Conservation (phyloP, 805 yeast genomes). For the Ogataea philodendri region DNA sequence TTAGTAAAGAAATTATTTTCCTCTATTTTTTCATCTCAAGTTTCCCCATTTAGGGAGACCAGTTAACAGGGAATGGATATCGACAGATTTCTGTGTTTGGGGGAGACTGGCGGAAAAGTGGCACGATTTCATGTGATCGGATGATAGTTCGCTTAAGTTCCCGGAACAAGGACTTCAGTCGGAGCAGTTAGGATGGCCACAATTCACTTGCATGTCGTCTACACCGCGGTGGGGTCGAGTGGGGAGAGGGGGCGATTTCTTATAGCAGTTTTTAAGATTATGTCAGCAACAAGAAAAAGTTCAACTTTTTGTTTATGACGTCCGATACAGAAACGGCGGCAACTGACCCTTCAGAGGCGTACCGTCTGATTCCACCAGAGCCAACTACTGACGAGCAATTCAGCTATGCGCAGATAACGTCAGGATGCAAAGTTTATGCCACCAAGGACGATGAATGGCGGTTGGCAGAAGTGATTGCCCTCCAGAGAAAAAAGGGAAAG, state of each 20-base stretch:
- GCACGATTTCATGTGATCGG: too few relatives aligned
- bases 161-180: too few relatives aligned
- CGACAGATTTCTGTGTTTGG: conserved; percentile 9
- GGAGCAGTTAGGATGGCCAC: too few relatives aligned
- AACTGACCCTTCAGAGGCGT: conserved; percentile 30
- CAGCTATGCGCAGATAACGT: conserved; percentile 48
- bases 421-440: conserved; percentile 83
- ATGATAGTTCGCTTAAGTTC: too few relatives aligned
- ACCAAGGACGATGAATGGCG: conserved; percentile 77
- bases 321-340: conserved; percentile 32
- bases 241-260: too few relatives aligned
- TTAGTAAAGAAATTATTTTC: conserved; percentile 3
- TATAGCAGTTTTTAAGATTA: conserved; percentile 1
- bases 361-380: conserved; percentile 33
- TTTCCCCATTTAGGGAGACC: conserved; percentile 5
- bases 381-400: conserved; percentile 30
- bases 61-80: too few relatives aligned
- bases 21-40: conserved; percentile 11
- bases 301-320: conserved; percentile 21
- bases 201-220: too few relatives aligned
- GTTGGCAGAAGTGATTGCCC: conserved; percentile 80
- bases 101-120: too few relatives aligned
- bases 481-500: conserved; percentile 70
- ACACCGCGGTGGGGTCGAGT: too few relatives aligned
- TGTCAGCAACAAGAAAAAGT: conserved; percentile 7